Base-by-base conservation (phyloP, 371 early-diverging fungal genomes). In the Actinomortierella wolfii region DNA sequence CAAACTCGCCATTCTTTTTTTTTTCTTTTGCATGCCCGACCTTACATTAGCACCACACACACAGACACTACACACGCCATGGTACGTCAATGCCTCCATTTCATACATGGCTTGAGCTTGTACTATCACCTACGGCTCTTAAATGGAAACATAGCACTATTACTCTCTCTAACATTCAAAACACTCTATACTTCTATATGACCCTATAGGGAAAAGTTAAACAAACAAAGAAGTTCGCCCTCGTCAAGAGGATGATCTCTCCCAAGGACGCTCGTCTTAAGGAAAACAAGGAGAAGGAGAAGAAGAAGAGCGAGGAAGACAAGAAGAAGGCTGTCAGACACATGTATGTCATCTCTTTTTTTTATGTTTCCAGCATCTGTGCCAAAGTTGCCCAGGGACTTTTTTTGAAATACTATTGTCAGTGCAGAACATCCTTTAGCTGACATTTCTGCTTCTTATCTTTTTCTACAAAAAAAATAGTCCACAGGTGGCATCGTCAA, bases 401-500 rank as follows among this genome's bases (percentile, higher is more conserved):
- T 58, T 28, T 28, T 18, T 26, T 21, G 24, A 54, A n/a, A n/a
- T n/a, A n/a, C n/a, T n/a, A n/a, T n/a, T n/a, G n/a, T n/a, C n/a
- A n/a, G n/a, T n/a, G n/a, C n/a, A n/a, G n/a, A n/a, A n/a, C n/a
- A n/a, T n/a, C n/a, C n/a, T n/a, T n/a, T n/a, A n/a, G n/a, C n/a
- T n/a, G n/a, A n/a, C n/a, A n/a, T n/a, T 34, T 11, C 34, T 34
- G 7, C 34, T 34, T 11, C 34, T 23, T 3, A 26, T 51, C 34
- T 56, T 21, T 62, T 28, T 21, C 44, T 42, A 21, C 20, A 77
- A 77, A 18, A 21, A n/a, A 40, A 18, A 21, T 77, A 88, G 89
- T 51, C 91, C 92, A 20, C 97, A 97, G 77, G 95, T 94, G 4
- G 93, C 97, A 14, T 92, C 96, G 7, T 93, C 95, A 54, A 86